Conservation (phyloP, 805 yeast genomes). For the Metschnikowia lochheadii region DNA sequence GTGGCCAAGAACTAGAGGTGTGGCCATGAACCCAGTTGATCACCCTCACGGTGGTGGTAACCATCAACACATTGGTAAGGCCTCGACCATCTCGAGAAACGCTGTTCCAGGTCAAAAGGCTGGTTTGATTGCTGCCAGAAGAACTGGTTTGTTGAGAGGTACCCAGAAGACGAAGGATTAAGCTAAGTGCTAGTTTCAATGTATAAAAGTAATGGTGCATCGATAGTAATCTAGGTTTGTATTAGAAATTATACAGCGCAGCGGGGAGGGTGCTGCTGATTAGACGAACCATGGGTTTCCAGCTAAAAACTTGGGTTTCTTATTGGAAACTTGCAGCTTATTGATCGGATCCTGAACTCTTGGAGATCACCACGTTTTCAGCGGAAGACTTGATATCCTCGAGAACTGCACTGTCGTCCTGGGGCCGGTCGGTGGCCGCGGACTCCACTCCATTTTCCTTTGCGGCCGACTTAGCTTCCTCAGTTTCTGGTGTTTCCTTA, state of each 20-base stretch:
- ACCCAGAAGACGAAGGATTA: conserved; percentile 75
- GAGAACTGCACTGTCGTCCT: neutral
- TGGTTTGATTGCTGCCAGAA: conserved; percentile 99
- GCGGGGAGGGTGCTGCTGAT: neutral
- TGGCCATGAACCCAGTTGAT: conserved; percentile 99
- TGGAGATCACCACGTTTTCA: neutral
- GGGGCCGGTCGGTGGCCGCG: neutral
- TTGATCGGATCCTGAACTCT: neutral
- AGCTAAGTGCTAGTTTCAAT: conserved; percentile 16
- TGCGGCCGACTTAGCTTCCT: neutral
- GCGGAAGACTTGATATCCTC: conserved; percentile 5
- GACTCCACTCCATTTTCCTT: neutral
- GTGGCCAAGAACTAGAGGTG: conserved; percentile 99
- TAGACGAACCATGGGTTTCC: neutral
- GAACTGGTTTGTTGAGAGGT: conserved; percentile 99
- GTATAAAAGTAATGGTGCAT: conserved; percentile 18
- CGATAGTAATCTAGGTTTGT: conserved; percentile 7
- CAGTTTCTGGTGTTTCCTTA: neutral
- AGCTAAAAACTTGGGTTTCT: neutral
- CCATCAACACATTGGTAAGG: conserved; percentile 99
- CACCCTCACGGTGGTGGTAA: conserved; percentile 99
- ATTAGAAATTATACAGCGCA: conserved; percentile 1
- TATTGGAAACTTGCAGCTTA: too few relatives aligned
- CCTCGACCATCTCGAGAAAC: conserved; percentile 98
- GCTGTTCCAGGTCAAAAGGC: conserved; percentile 99